These are phyloP conservation scores for Penicillium sp. DNA, from an alignment of 2,329 filamentous ascomycete genomes.

Conservation along the genomic window DNA sequence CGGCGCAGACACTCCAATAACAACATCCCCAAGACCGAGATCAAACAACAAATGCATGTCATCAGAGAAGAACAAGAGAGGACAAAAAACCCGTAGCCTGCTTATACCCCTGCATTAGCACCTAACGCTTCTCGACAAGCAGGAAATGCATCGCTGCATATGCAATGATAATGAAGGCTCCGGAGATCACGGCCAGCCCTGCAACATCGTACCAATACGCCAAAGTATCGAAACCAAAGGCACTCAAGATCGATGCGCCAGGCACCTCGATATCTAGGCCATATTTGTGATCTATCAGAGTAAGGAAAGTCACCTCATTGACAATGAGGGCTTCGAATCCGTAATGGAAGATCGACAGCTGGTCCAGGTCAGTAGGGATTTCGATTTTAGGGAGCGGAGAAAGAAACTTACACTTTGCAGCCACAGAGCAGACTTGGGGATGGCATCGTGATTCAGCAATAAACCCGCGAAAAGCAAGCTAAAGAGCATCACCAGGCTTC, in stretches of 20 bases:
- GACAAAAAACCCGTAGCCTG: no score
- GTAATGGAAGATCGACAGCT: constrained; percentile 96
- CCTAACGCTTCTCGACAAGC: constrained; percentile 82
- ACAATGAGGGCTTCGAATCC: constrained; percentile 96
- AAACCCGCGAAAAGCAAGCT: constrained; percentile 92
- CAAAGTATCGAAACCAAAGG: constrained; percentile 89
- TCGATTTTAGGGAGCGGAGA: background rate
- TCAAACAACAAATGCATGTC: background rate
- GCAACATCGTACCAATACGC: constrained; percentile 84
- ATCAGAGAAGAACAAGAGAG: background rate
- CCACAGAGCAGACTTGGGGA: constrained; percentile 84
- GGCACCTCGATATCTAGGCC: constrained; percentile 96
- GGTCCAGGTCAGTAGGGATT: constrained; percentile 31
- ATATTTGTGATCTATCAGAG: constrained; percentile 90
- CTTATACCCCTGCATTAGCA: no score
- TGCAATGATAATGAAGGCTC: constrained; percentile 81
- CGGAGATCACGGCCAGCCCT: constrained; percentile 80
- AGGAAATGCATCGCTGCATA: constrained; percentile 93
- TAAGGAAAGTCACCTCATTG: constrained; percentile 91
- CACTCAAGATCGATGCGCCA: constrained; percentile 88
- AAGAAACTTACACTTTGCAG: constrained; percentile 70
- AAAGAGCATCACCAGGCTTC: constrained; percentile 96
- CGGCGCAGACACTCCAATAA: no score
- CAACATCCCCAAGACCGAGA: background rate
- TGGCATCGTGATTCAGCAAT: constrained; percentile 91